These are phyloP conservation scores for Musa acuminata DNA, from an alignment of 176 grass and related monocot genomes.

Conservation along the genomic window DNA sequence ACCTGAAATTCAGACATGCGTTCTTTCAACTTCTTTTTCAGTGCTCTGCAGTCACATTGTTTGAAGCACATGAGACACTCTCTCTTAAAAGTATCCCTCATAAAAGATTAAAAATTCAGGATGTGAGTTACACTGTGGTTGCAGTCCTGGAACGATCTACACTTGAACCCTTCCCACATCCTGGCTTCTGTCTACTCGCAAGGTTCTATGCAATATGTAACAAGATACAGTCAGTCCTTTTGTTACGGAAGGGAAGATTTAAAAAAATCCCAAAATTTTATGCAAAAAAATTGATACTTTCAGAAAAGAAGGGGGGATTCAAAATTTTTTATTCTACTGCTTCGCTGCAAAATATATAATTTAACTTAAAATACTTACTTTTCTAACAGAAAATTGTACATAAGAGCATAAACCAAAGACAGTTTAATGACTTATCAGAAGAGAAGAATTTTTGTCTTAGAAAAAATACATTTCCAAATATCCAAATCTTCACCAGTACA, in stretches of 20 bases:
- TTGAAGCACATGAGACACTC: background rate
- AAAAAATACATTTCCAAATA: background rate
- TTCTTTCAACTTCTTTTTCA: slow-evolving; percentile 94
- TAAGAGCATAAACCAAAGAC: too few species aligned
- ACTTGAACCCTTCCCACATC: slow-evolving; percentile 82
- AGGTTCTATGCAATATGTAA: slow-evolving; percentile 49
- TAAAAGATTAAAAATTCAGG: background rate
- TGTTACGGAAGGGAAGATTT: background rate
- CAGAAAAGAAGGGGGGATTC: background rate
- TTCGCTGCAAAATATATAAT: background rate
- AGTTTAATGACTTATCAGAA: too few species aligned
- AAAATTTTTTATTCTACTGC: background rate
- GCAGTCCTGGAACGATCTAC: slow-evolving; percentile 85
- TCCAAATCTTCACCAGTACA: background rate
- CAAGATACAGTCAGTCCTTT: slow-evolving; percentile 8
- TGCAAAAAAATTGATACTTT: background rate
- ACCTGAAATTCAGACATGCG: slow-evolving; percentile 98
- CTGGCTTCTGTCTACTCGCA: slow-evolving; percentile 80
- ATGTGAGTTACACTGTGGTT: slow-evolving; percentile 59
- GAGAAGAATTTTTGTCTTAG: too few species aligned
- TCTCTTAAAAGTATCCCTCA: background rate
- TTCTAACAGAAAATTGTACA: too few species aligned
- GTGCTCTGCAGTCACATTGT: slow-evolving; percentile 39
- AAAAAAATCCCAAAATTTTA: background rate
- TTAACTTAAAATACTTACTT: too few species aligned